A percentile compares a stretch with the other conserved stretches of the same genome.
Conservation (phyloP, 139 green algal species). For the Tetraselmis striata region DNA sequence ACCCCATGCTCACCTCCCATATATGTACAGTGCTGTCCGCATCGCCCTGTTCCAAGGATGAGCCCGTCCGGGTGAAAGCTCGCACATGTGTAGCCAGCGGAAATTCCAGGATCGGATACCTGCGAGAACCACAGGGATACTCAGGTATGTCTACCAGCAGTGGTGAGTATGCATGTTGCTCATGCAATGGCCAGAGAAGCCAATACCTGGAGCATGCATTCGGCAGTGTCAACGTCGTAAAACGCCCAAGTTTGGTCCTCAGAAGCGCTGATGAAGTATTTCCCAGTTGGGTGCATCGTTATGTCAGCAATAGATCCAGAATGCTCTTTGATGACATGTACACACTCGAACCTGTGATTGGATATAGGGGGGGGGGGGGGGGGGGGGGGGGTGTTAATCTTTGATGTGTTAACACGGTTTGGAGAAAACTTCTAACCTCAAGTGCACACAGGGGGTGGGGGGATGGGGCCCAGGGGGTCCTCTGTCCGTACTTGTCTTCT, state of each 20-base stretch:
- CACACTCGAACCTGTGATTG: background rate
- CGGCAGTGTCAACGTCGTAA: slow-evolving; percentile 62
- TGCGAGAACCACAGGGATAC: slow-evolving; percentile 20
- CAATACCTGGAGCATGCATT: slow-evolving; percentile 63
- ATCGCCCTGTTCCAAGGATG: slow-evolving; percentile 76
- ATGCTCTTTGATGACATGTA: background rate
- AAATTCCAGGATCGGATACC: slow-evolving; percentile 29
- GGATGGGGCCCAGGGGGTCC: no score
- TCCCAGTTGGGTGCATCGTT: slow-evolving; percentile 62
- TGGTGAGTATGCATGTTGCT: background rate
- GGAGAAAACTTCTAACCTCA: no score
- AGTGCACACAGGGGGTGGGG: no score
- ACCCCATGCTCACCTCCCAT: slow-evolving; percentile 85
- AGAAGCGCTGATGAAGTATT: slow-evolving; percentile 77
- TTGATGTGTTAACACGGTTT: no score
- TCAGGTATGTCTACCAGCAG: slow-evolving; percentile 7
- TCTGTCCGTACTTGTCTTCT: slow-evolving; percentile 22
- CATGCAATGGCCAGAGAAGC: background rate
- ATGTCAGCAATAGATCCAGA: slow-evolving; percentile 18
- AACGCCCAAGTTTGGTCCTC: slow-evolving; percentile 77
- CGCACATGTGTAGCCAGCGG: slow-evolving; percentile 35
- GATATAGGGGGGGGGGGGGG: no score
- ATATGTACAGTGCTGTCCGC: slow-evolving; percentile 57
- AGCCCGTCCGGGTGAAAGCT: slow-evolving; percentile 82
- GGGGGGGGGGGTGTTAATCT: no score